Conservation (phyloP, 192 early-diverging fungal genomes). For the Podila horticola region DNA sequence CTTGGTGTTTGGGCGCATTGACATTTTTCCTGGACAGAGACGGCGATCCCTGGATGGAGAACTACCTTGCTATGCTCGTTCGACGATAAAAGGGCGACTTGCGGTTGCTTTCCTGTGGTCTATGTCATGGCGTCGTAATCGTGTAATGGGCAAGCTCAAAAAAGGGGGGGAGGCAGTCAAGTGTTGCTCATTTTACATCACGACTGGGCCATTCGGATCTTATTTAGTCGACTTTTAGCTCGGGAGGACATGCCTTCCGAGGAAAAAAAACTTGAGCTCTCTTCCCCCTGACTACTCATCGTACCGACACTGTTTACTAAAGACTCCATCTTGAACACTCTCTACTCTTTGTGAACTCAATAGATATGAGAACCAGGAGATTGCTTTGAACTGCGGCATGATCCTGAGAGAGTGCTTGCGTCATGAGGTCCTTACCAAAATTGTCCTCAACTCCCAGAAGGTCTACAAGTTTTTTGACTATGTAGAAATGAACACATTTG, state of each 20-base stretch:
- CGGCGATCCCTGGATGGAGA: too few relatives aligned
- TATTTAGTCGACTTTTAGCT: too few relatives aligned
- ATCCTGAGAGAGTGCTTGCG: conserved; percentile 97
- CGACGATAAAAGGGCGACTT: too few relatives aligned
- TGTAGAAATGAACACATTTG: conserved; percentile 97
- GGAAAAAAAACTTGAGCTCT: too few relatives aligned
- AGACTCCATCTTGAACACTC: neutral
- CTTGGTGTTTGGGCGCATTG: neutral
- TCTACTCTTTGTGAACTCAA: neutral
- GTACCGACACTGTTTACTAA: neutral
- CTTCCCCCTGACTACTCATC: too few relatives aligned
- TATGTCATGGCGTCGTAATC: too few relatives aligned
- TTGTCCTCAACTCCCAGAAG: conserved; percentile 82
- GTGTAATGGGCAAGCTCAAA: too few relatives aligned
- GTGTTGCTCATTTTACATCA: too few relatives aligned
- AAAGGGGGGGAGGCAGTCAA: too few relatives aligned
- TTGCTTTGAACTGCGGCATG: conserved; percentile 97
- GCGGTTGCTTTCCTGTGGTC: too few relatives aligned
- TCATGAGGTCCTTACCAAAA: conserved; percentile 90
- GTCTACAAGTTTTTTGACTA: conserved; percentile 97
- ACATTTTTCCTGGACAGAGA: neutral
- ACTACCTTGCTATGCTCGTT: neutral
- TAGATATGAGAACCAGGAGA: conserved; percentile 95
- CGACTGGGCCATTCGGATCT: too few relatives aligned
- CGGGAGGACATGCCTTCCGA: too few relatives aligned